Evolutionary conservation across 2,329 filamentous ascomycete species (phyloP), one percentile per base, ranked within the genome.

Genomic region (Hyphodiscus sp.): DNA sequence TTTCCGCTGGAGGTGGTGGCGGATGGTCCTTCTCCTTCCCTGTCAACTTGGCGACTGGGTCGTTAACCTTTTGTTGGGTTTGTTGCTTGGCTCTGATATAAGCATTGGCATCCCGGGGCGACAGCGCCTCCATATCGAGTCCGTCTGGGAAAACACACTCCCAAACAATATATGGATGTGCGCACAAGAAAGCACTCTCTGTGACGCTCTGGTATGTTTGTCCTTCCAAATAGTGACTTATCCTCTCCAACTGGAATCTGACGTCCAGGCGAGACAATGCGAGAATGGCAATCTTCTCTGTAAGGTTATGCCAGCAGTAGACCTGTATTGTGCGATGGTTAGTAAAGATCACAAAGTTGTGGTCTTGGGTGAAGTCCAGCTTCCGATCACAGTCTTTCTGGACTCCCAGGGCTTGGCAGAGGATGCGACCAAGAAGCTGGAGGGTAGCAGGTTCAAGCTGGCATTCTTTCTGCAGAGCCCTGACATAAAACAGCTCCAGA

Each of bases 61-160:
- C 71, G 69, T 81, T 81, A 59, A 76, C 33, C 33, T 38, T 68
- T 56, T 82, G 78, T 51, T 63, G 61, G 13, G 58, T 56, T 49
- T 58, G 46, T 48, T 63, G 61, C 57, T 77, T 75, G 58, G 68
- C 62, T 65, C 74, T 68, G 59, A 79, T 74, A 65, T 81, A 78
- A 67, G 77, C 80, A 68, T 86, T 86, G 58, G 73, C 79, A 73
- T 86, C 82, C 68, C 81, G 75, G 62, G 82, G 82, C 54, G 82
- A 83, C 67, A 86, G 73, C 51, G 82, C 81, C 68, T 85, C 82
- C 69, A 82, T 74, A 62, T 83, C 79, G 66, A 76, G 66, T 64
- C 69, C 71, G 57, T 76, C 77, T 69, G 60, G 55, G 30, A 60
- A 64, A 18, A 60, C 48, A 20, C 50, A 58, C 52, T 61, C 60